phyloP scores from a whole-genome alignment of 2,329 filamentous ascomycete genomes.

The Aureobasidium vineae region DNA sequence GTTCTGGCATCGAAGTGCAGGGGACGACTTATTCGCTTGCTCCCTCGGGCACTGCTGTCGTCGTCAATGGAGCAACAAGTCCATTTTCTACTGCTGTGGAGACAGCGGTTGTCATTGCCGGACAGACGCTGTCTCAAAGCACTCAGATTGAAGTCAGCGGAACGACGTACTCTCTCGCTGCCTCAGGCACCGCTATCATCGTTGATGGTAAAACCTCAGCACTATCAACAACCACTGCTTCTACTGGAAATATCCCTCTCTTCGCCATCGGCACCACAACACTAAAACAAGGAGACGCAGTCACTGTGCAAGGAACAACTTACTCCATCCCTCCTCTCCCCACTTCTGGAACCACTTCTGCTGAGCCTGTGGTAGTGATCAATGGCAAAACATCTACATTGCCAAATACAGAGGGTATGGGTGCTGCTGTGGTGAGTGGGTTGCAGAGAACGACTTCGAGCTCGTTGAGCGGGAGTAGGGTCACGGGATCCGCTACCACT shows the following conservation, averaged over 20 bases:
- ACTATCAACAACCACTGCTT: neutral
- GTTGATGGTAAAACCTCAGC: neutral
- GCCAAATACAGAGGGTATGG: neutral
- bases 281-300: neutral
- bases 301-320: neutral
- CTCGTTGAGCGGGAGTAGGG: neutral
- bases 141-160: neutral
- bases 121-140: neutral
- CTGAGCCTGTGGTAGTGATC: neutral
- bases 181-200: neutral
- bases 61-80: neutral
- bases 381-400: neutral
- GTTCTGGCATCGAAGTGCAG: constrained; percentile 8
- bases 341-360: neutral
- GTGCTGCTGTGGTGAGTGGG: neutral
- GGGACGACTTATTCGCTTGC: constrained; percentile 28
- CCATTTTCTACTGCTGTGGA: neutral
- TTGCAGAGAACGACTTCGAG: neutral
- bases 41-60: constrained; percentile 33
- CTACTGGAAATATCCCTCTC: neutral
- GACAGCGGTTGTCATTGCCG: neutral
- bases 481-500: neutral
- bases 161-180: constrained; percentile 1
- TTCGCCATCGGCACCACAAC: neutral
- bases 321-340: neutral